These are phyloP conservation scores for Vaucheria bursata DNA, from an alignment of 352 stramenopile species.

Conservation along the genomic window DNA sequence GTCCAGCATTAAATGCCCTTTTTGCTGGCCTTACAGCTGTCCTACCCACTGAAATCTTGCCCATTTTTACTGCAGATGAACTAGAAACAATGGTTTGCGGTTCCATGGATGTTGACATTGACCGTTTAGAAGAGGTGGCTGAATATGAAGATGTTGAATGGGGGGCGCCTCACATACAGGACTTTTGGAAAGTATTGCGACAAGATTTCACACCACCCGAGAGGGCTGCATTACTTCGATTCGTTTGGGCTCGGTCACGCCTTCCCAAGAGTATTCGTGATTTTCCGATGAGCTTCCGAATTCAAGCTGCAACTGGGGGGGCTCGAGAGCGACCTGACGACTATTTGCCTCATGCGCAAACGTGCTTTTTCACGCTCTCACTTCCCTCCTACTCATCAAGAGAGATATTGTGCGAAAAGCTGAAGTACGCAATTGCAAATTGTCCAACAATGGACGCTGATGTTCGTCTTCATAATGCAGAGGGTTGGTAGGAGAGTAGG, in stretches of 20 bases:
- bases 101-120: conserved; percentile 68
- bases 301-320: background rate
- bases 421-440: background rate
- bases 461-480: background rate
- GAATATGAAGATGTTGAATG: background rate
- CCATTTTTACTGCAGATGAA: conserved; percentile 88
- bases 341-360: background rate
- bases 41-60: conserved; percentile 87
- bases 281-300: too few species aligned
- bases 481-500: background rate
- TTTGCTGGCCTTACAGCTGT: conserved; percentile 78
- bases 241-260: background rate
- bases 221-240: background rate
- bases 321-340: background rate
- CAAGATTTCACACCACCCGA: background rate
- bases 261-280: background rate
- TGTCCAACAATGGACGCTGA: background rate
- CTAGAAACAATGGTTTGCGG: conserved; percentile 91
- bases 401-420: background rate
- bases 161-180: background rate
- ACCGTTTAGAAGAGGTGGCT: background rate
- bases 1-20: conserved; percentile 56
- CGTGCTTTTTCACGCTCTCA: background rate
- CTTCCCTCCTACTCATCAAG: background rate
- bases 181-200: background rate